Evolutionary conservation across 2,329 filamentous ascomycete species (phyloP).

Genomic region (Dactylella cylindrospora): DNA sequence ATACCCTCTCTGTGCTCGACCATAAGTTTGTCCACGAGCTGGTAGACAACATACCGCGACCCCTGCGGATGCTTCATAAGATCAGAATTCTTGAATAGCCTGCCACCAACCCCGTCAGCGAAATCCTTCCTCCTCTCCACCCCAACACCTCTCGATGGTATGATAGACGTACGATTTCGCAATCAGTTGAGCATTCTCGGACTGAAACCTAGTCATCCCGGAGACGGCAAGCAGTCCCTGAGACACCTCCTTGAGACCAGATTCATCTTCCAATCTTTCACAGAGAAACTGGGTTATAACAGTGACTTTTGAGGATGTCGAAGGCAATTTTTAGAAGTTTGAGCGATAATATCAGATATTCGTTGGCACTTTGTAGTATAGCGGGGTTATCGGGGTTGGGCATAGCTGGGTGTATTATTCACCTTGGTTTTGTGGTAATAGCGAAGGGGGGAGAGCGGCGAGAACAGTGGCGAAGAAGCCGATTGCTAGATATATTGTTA

Average conservation of each 20-base stretch:
- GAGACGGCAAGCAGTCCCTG: constrained; percentile 63
- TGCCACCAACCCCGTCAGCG: constrained; percentile 48
- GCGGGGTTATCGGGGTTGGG: constrained; percentile 12
- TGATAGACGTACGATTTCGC: constrained; percentile 45
- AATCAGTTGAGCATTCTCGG: constrained; percentile 58
- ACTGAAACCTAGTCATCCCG: constrained; percentile 62
- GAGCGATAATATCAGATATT: constrained; percentile 26
- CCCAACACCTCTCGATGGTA: constrained; percentile 44
- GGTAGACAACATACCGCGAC: constrained; percentile 66
- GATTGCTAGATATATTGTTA: constrained; percentile 17
- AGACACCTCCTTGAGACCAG: constrained; percentile 58
- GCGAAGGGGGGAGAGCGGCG: constrained; percentile 24
- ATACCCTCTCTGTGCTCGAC: constrained; percentile 62
- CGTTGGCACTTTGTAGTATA: constrained; percentile 12
- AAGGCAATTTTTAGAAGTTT: constrained; percentile 12
- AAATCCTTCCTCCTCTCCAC: neutral
- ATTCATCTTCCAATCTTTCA: constrained; percentile 63
- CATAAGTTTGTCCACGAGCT: constrained; percentile 64
- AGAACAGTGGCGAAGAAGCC: constrained; percentile 42
- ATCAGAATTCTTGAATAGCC: constrained; percentile 59
- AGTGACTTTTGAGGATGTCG: constrained; percentile 57
- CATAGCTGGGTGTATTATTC: constrained; percentile 58
- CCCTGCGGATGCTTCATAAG: constrained; percentile 64
- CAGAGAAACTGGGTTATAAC: constrained; percentile 67
- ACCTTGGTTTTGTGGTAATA: constrained; percentile 41